Evolutionary conservation across 805 yeast species (phyloP).

Genomic region (Suhomyces prunicola): DNA sequence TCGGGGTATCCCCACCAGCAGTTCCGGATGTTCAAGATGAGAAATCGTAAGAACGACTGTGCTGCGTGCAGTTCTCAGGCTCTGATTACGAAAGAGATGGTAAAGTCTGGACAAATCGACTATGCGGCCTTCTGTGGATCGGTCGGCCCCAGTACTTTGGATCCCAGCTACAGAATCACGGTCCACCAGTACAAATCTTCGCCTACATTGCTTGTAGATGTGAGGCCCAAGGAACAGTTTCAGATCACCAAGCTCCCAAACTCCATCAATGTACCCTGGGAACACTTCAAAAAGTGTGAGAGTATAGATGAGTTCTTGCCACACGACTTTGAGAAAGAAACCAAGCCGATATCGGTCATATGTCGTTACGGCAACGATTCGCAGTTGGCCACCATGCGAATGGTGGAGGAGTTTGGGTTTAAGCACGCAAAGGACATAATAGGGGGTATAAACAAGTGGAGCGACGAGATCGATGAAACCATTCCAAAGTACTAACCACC

Average conservation of each 20-base stretch:
- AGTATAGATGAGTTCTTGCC: conserved; percentile 17
- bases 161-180: conserved; percentile 44
- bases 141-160: conserved; percentile 44
- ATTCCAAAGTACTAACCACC: conserved; percentile 72
- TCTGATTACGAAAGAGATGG: conserved; percentile 43
- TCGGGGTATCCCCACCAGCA: conserved; percentile 66
- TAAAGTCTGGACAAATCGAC: conserved; percentile 49
- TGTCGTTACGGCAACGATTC: conserved; percentile 94
- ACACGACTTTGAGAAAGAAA: conserved; percentile 14
- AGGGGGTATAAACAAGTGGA: conserved; percentile 79
- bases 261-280: conserved; percentile 64
- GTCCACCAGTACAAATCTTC: conserved; percentile 32
- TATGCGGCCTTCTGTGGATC: conserved; percentile 78
- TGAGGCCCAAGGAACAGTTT: conserved; percentile 76
- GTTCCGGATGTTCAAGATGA: conserved; percentile 74
- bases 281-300: conserved; percentile 33
- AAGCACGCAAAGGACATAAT: conserved; percentile 57
- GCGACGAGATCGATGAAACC: conserved; percentile 51
- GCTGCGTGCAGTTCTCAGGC: conserved; percentile 59
- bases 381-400: conserved; percentile 64
- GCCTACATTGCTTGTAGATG: conserved; percentile 55
- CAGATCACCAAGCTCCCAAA: conserved; percentile 58
- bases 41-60: conserved; percentile 62
- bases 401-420: conserved; percentile 45
- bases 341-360: conserved; percentile 52